phyloP scores from a whole-genome alignment of 345 rosid species.

The Rhodomyrtus tomentosa region DNA sequence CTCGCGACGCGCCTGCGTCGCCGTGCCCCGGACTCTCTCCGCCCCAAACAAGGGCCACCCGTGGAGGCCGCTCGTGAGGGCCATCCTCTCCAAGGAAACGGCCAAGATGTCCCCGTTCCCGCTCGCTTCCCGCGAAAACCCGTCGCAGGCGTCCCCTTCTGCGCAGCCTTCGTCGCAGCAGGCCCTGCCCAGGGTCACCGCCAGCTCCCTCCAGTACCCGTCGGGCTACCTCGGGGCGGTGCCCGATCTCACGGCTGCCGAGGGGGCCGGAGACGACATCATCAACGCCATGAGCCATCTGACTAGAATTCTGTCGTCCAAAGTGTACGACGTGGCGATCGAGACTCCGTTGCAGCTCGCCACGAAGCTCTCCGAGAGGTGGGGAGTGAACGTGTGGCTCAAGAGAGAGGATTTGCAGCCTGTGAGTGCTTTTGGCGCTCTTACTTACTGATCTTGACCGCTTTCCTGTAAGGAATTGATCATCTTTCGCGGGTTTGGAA shows the following conservation, averaged over 20 bases:
- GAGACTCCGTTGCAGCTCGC: constrained; percentile 72
- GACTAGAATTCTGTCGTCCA: constrained; percentile 60
- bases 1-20: background rate
- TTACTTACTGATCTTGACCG: background rate
- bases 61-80: constrained; percentile 4
- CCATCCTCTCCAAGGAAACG: constrained; percentile 12
- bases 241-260: constrained; percentile 28
- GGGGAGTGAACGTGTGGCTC: constrained; percentile 56
- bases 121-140: background rate
- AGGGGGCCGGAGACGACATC: constrained; percentile 9
- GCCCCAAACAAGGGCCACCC: background rate
- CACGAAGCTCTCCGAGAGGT: constrained; percentile 53
- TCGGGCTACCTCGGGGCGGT: constrained; percentile 75
- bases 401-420: constrained; percentile 92
- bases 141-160: background rate
- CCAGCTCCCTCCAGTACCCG: constrained; percentile 59
- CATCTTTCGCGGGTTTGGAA: background rate
- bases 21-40: background rate
- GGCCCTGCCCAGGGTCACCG: constrained; percentile 25
- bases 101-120: constrained; percentile 3
- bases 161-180: background rate
- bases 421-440: constrained; percentile 19
- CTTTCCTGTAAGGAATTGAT: background rate
- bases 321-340: constrained; percentile 70
- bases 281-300: constrained; percentile 52